Percentiles rank a stretch among this genome's conserved stretches.
These are phyloP conservation scores for Pythium phragmiticola DNA, from an alignment of 352 stramenopile genomes.

Conservation along the genomic window DNA sequence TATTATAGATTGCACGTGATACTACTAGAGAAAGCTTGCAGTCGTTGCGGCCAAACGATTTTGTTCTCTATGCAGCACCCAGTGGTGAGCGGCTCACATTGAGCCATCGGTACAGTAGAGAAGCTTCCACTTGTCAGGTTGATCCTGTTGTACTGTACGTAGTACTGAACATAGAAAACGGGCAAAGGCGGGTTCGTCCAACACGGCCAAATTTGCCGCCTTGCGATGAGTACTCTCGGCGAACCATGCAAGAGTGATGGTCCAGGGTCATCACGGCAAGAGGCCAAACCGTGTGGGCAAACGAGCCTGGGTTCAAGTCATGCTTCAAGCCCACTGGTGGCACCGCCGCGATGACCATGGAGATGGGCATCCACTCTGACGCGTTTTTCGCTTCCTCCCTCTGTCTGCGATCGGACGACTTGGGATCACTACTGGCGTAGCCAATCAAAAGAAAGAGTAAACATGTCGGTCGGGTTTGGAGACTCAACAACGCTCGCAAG, in stretches of 20 bases:
- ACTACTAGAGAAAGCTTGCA: too few relatives aligned
- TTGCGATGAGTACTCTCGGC: conserved; percentile 10
- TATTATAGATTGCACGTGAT: too few relatives aligned
- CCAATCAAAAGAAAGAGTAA: not conserved
- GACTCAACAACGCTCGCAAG: not conserved
- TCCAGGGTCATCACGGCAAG: conserved; percentile 5
- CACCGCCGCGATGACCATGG: too few relatives aligned
- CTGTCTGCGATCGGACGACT: not conserved
- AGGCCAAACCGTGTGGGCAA: not conserved
- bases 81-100: too few relatives aligned
- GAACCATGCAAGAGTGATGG: conserved; percentile 15
- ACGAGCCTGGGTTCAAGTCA: not conserved
- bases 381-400: not conserved
- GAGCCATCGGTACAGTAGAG: too few relatives aligned
- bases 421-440: not conserved
- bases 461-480: not conserved
- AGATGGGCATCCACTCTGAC: too few relatives aligned
- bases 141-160: too few relatives aligned
- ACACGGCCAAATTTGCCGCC: not conserved
- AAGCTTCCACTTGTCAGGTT: too few relatives aligned
- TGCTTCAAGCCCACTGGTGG: too few relatives aligned
- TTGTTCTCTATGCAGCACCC: too few relatives aligned
- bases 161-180: too few relatives aligned
- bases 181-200: not conserved
- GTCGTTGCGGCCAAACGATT: too few relatives aligned